Conservation (phyloP, 495 filamentous ascomycete genomes). For the Penicillium paxilli region DNA sequence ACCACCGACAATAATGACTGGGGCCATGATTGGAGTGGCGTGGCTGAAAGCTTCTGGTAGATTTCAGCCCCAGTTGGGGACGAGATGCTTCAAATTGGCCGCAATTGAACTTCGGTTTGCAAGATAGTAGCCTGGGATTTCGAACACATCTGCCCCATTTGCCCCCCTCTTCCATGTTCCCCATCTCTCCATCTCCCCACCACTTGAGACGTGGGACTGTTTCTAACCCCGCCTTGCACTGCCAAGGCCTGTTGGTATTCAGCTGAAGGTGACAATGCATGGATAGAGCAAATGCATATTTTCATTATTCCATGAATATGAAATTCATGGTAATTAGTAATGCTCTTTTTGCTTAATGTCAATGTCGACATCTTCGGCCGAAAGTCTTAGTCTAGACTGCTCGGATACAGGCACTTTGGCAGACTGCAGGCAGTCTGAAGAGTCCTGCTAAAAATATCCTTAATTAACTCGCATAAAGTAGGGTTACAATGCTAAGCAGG, state of each 20-base stretch:
- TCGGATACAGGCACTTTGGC: not conserved
- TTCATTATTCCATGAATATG: no score
- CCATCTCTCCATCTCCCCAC: not conserved
- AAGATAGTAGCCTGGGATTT: no score
- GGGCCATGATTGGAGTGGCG: not conserved
- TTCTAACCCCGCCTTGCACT: not conserved
- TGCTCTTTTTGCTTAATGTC: not conserved
- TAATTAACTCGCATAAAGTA: constrained; percentile 12
- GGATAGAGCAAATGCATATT: no score
- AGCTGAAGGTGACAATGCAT: no score
- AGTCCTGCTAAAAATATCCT: constrained; percentile 18
- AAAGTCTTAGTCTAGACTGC: not conserved
- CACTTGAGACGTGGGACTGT: not conserved
- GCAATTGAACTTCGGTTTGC: not conserved
- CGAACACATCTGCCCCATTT: no score
- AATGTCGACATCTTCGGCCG: not conserved
- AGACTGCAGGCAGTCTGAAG: not conserved
- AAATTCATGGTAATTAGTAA: not conserved
- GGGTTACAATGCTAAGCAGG: constrained; percentile 6
- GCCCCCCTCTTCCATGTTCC: not conserved
- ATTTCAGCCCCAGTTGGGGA: not conserved
- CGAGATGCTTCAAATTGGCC: not conserved
- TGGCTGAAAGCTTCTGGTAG: not conserved
- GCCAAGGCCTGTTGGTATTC: not conserved
- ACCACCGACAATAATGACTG: constrained; percentile 23